phyloP scores from a whole-genome alignment of 1,139 yeast genomes.

The Protomyces inouyei region DNA sequence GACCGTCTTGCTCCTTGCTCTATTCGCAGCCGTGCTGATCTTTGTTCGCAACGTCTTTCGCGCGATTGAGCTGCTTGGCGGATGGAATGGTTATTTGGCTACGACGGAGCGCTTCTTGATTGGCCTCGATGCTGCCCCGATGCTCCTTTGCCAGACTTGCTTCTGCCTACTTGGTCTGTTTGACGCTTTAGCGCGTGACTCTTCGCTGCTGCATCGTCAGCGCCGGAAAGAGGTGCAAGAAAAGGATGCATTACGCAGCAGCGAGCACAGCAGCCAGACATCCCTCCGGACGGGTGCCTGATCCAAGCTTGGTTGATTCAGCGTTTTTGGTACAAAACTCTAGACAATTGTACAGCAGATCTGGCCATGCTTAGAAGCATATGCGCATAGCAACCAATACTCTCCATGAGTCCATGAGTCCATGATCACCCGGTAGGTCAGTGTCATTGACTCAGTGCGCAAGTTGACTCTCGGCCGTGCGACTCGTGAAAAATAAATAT shows the following conservation, averaged over 20 bases:
- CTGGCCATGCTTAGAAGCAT: not conserved
- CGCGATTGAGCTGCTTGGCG: constrained; percentile 70
- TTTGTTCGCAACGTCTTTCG: constrained; percentile 75
- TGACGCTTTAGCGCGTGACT: not conserved
- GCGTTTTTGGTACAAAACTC: too few species aligned
- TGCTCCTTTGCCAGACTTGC: constrained; percentile 36
- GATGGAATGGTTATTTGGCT: constrained; percentile 69
- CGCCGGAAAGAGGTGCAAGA: not conserved
- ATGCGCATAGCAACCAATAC: too few species aligned
- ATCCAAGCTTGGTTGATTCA: not conserved
- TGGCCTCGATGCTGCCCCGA: constrained; percentile 72
- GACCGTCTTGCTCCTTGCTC: not conserved
- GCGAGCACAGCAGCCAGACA: not conserved
- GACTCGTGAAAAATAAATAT: not conserved
- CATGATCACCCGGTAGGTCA: too few species aligned
- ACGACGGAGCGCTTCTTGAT: constrained; percentile 67
- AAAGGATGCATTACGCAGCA: not conserved
- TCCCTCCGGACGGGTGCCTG: not conserved
- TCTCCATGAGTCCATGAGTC: not conserved
- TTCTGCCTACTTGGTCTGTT: constrained; percentile 6
- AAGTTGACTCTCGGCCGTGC: not conserved
- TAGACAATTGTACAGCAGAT: too few species aligned
- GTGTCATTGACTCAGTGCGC: not conserved
- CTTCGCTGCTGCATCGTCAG: not conserved
- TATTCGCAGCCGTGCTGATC: constrained; percentile 51